These are phyloP conservation scores for Gypsophila paniculata DNA, from an alignment of 179 eudicot species.

Conservation along the genomic window DNA sequence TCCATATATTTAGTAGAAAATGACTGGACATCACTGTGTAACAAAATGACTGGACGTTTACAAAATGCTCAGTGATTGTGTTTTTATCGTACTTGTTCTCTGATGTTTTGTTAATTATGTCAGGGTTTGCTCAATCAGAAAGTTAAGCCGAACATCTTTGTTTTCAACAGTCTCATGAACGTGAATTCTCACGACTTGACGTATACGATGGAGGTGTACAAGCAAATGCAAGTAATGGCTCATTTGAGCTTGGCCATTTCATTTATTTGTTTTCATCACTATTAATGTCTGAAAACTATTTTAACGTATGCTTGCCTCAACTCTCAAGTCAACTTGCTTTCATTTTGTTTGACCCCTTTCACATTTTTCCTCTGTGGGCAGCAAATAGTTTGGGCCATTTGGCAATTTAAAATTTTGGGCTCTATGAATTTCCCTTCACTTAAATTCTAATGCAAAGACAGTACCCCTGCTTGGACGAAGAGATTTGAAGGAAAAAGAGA, in stretches of 20 bases:
- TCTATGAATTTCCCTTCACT: neutral
- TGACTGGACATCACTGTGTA: too few relatives aligned
- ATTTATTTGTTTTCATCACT: slow-evolving; percentile 3
- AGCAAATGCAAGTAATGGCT: slow-evolving; percentile 71
- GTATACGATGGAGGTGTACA: slow-evolving; percentile 64
- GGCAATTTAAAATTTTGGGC: neutral
- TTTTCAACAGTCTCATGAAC: slow-evolving; percentile 95
- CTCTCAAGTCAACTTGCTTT: slow-evolving; percentile 1
- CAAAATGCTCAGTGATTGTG: too few relatives aligned
- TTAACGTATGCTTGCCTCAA: neutral
- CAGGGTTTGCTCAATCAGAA: slow-evolving; percentile 69
- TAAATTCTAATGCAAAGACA: slow-evolving; percentile 3
- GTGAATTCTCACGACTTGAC: slow-evolving; percentile 79
- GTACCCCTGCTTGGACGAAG: neutral
- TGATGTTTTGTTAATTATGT: slow-evolving; percentile 20
- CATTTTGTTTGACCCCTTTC: neutral
- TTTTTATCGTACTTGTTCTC: slow-evolving; percentile 14
- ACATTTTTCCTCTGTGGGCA: too few relatives aligned
- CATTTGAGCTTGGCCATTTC: slow-evolving; percentile 5
- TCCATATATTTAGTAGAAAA: too few relatives aligned
- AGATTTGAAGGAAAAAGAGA: too few relatives aligned
- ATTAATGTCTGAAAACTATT: neutral
- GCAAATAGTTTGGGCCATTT: neutral
- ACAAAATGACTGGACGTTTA: too few relatives aligned
- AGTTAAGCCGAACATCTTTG: slow-evolving; percentile 69